These are phyloP conservation scores for Cyclocybe aegerita DNA, from an alignment of 768 basidiomycete species.

Conservation along the genomic window DNA sequence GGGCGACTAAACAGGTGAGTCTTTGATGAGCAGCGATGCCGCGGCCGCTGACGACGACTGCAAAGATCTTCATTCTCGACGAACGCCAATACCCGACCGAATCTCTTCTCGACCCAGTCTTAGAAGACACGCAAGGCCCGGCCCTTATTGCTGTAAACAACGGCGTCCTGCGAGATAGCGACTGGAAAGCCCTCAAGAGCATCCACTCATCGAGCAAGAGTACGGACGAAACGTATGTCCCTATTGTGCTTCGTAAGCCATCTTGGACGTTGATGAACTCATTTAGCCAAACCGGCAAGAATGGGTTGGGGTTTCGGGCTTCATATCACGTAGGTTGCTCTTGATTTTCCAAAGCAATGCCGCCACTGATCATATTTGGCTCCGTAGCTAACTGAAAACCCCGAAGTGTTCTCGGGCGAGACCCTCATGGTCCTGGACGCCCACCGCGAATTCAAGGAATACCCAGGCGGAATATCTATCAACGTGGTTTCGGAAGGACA, in stretches of 20 bases:
- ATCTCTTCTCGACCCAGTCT: slow-evolving; percentile 23
- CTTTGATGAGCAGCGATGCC: neutral
- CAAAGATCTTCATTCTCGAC: slow-evolving; percentile 28
- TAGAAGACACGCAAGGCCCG: slow-evolving; percentile 34
- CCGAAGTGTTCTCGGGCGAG: slow-evolving; percentile 42
- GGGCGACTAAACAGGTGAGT: slow-evolving; percentile 31
- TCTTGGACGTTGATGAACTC: neutral
- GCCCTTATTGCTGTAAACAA: slow-evolving; percentile 39
- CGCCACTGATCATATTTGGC: neutral
- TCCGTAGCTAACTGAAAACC: slow-evolving; percentile 43
- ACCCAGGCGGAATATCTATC: slow-evolving; percentile 28
- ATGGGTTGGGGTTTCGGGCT: slow-evolving; percentile 24
- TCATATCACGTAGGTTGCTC: slow-evolving; percentile 23
- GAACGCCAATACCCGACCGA: slow-evolving; percentile 20
- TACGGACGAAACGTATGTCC: slow-evolving; percentile 17
- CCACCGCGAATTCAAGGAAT: slow-evolving; percentile 24
- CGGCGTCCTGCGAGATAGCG: slow-evolving; percentile 26
- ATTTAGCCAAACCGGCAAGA: slow-evolving; percentile 26
- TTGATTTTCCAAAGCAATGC: neutral
- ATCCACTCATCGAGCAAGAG: slow-evolving; percentile 32
- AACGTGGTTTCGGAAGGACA: slow-evolving; percentile 22
- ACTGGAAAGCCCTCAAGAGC: slow-evolving; percentile 37
- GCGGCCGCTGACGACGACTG: slow-evolving; percentile 17
- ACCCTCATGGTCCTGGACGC: slow-evolving; percentile 43
- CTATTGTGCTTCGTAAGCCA: neutral